phyloP scores from a whole-genome alignment of 306 rosid genomes.

The Castanea mollissima region DNA sequence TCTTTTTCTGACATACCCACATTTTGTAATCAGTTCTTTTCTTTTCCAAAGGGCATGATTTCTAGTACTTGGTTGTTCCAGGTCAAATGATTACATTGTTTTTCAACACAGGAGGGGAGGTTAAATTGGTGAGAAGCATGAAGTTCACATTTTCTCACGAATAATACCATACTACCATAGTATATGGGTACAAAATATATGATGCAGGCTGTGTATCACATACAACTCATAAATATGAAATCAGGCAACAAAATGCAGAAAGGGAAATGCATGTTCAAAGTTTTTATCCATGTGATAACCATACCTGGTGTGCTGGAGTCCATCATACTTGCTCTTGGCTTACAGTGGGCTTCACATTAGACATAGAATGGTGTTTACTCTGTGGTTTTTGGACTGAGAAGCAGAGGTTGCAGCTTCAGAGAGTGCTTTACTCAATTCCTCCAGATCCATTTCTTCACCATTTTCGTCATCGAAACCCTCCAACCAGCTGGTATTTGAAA shows the following conservation, averaged over 20 bases:
- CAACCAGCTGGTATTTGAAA: conserved; percentile 23
- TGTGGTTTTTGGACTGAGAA: conserved; percentile 45
- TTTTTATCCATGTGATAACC: not conserved
- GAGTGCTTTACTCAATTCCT: conserved; percentile 58
- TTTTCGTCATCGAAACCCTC: conserved; percentile 35
- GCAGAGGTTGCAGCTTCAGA: conserved; percentile 47
- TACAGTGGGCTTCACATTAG: conserved; percentile 20
- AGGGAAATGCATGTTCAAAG: not conserved
- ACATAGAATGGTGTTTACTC: conserved; percentile 11
- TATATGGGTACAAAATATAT: not conserved
- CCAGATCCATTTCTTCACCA: conserved; percentile 55
- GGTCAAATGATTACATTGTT: not conserved
- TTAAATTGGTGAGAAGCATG: not conserved
- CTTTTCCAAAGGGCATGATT: not conserved
- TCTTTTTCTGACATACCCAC: not conserved
- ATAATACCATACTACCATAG: not conserved
- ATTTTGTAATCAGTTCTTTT: not conserved
- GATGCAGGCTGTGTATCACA: not conserved
- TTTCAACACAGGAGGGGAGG: not conserved
- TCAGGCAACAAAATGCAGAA: not conserved
- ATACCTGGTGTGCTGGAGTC: conserved; percentile 55
- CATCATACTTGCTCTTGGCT: conserved; percentile 18
- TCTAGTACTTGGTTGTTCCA: not conserved
- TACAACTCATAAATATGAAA: not conserved
- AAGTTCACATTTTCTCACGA: not conserved